These are phyloP conservation scores for Mycena latifolia DNA, from an alignment of 768 basidiomycete genomes.

Conservation along the genomic window DNA sequence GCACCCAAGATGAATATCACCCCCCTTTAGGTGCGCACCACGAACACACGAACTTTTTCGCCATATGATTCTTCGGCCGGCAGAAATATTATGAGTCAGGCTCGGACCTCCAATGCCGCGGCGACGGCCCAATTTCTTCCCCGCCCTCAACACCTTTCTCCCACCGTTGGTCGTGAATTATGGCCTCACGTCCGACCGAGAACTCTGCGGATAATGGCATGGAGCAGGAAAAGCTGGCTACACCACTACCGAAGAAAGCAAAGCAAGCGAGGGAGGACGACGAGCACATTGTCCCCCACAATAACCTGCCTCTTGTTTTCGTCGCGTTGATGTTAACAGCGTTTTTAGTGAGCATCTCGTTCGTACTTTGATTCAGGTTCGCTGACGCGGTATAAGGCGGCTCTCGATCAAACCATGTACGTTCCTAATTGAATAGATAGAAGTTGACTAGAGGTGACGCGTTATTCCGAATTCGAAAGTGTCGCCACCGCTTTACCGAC, in stretches of 20 bases:
- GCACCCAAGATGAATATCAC: no score
- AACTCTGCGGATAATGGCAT: slow-evolving; percentile 1
- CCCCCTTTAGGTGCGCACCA: no score
- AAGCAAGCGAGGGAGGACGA: slow-evolving; percentile 30
- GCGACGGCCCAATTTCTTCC: neutral
- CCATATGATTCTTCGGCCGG: neutral
- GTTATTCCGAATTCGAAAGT: slow-evolving; percentile 46
- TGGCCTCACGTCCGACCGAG: neutral
- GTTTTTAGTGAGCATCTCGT: slow-evolving; percentile 22
- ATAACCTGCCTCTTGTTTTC: slow-evolving; percentile 33
- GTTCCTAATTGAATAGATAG: slow-evolving; percentile 10
- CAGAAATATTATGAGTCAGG: neutral
- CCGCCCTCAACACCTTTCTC: neutral
- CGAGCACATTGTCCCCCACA: slow-evolving; percentile 34
- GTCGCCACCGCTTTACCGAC: slow-evolving; percentile 82
- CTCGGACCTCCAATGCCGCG: neutral
- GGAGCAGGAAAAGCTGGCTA: neutral
- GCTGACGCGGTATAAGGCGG: slow-evolving; percentile 5
- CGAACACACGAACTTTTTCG: neutral
- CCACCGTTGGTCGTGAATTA: neutral
- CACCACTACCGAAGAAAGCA: slow-evolving; percentile 4
- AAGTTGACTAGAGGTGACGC: neutral
- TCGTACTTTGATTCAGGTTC: neutral
- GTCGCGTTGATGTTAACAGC: slow-evolving; percentile 28
- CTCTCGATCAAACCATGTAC: slow-evolving; percentile 65